Evolutionary conservation across 2,329 filamentous ascomycete species (phyloP).

Genomic region (Grosmannia huntii): DNA sequence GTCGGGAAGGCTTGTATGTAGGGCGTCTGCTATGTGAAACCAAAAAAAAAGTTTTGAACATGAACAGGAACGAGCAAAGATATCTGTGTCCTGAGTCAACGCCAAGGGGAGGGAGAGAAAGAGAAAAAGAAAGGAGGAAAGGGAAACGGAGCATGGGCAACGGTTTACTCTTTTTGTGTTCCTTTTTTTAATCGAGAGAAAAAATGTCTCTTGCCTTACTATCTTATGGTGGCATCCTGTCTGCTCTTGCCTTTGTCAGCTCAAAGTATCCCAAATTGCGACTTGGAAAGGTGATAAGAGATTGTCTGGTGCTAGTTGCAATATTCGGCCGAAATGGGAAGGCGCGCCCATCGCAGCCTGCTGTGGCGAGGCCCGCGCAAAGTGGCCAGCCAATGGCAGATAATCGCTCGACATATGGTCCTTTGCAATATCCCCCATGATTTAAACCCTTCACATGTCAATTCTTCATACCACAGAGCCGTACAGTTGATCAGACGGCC

Average conservation of each 20-base stretch:
- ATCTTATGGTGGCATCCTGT: not conserved
- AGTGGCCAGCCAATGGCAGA: not conserved
- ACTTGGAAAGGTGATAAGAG: not conserved
- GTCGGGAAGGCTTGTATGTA: not conserved
- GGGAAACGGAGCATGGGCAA: conserved; percentile 5
- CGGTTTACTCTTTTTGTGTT: conserved; percentile 6
- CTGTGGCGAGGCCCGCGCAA: not conserved
- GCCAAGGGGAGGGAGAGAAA: not conserved
- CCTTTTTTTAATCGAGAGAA: not conserved
- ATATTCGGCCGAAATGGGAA: not conserved
- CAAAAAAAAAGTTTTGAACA: conserved; percentile 1
- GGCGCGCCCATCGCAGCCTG: not conserved
- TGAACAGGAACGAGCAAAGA: not conserved
- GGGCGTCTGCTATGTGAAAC: conserved; percentile 1
- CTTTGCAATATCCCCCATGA: not conserved
- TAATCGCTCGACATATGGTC: not conserved
- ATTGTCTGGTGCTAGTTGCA: not conserved
- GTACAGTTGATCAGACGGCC: not conserved
- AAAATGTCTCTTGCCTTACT: not conserved
- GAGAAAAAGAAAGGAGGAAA: not conserved
- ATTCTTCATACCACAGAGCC: not conserved
- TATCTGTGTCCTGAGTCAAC: not conserved
- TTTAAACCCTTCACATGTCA: not conserved
- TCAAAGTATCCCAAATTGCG: not conserved
- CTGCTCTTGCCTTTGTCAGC: not conserved